Conservation (phyloP, 306 rosid genomes). For the Myrica gale region DNA sequence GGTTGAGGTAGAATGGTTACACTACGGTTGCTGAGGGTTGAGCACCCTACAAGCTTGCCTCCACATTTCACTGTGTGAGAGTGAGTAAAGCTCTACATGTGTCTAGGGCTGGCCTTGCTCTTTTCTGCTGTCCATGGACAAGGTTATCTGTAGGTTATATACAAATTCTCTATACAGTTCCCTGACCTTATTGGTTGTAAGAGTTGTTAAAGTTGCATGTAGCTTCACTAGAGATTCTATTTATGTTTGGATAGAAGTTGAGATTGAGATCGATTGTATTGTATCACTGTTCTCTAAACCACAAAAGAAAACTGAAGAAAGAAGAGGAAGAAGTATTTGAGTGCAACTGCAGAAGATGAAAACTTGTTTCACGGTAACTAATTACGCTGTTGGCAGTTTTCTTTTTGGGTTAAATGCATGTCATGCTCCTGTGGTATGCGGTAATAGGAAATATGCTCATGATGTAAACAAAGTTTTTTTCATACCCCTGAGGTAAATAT, state of each 20-base stretch:
- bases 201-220: constrained; percentile 15
- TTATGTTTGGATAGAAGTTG: background rate
- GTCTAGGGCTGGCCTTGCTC: background rate
- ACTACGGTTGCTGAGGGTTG: constrained; percentile 18
- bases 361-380: constrained; percentile 4
- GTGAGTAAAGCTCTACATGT: background rate
- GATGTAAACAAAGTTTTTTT: too few relatives aligned
- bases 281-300: background rate
- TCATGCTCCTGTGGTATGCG: too few relatives aligned
- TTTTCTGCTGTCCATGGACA: background rate
- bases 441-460: too few relatives aligned
- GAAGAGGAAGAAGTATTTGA: too few relatives aligned
- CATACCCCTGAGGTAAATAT: too few relatives aligned
- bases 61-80: background rate
- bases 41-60: constrained; percentile 26
- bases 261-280: constrained; percentile 20
- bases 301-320: background rate
- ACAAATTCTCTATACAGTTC: background rate
- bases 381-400: background rate
- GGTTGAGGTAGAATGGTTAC: constrained; percentile 15
- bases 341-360: background rate
- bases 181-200: constrained; percentile 4
- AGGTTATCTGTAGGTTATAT: background rate
- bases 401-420: too few relatives aligned
- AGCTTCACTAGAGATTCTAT: constrained; percentile 14